These are phyloP conservation scores for Boletellus deceptivus DNA, from an alignment of 1,284 basidiomycete species.

Conservation along the genomic window DNA sequence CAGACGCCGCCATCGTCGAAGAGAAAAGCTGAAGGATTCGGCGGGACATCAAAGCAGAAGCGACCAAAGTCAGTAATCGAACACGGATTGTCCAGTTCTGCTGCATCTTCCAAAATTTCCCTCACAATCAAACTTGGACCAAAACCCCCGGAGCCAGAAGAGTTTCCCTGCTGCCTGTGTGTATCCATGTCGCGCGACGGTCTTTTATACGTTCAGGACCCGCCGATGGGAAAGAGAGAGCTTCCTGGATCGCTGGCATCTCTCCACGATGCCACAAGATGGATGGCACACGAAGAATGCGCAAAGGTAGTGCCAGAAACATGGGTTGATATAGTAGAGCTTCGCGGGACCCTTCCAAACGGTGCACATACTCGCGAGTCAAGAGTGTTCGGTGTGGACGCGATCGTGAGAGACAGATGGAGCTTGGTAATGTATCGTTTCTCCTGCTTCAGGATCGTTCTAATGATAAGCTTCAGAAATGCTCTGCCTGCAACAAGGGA, in stretches of 20 bases:
- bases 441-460: slow-evolving; percentile 1
- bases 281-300: slow-evolving; percentile 77
- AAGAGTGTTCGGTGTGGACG: slow-evolving; percentile 78
- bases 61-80: slow-evolving; percentile 26
- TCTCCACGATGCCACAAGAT: slow-evolving; percentile 39
- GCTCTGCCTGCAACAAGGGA: slow-evolving; percentile 73
- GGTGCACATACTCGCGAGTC: slow-evolving; percentile 45
- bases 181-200: slow-evolving; percentile 55
- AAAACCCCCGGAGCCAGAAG: slow-evolving; percentile 53
- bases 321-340: slow-evolving; percentile 71
- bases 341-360: slow-evolving; percentile 27
- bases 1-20: slow-evolving; percentile 32
- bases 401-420: slow-evolving; percentile 88
- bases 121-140: slow-evolving; percentile 64
- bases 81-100: slow-evolving; percentile 4
- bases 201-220: slow-evolving; percentile 69
- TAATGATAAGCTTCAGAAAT: slow-evolving; percentile 62
- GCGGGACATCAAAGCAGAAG: slow-evolving; percentile 34
- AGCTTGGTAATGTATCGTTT: slow-evolving; percentile 61
- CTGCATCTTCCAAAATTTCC: slow-evolving; percentile 22
- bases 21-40: slow-evolving; percentile 36
- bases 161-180: slow-evolving; percentile 82
- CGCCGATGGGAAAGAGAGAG: slow-evolving; percentile 54
- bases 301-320: slow-evolving; percentile 82
- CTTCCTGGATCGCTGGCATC: slow-evolving; percentile 36